A percentile compares a stretch with the other conserved stretches of the same genome.
Evolutionary conservation across 2,329 filamentous ascomycete species (phyloP).

Genomic region (Cladosporium phlei): DNA sequence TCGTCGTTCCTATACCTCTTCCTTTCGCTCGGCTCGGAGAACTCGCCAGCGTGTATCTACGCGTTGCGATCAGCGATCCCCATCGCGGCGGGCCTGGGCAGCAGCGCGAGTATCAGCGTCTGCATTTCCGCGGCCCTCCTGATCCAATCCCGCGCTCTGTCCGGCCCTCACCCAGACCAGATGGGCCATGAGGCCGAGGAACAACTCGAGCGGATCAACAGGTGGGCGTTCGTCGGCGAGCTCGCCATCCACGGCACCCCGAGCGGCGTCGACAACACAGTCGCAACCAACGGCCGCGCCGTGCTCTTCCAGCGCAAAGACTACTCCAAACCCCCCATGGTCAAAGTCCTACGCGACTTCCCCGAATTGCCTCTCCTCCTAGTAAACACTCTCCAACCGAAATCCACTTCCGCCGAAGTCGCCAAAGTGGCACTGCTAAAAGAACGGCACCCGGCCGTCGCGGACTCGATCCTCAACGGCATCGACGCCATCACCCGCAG

Average conservation of each 20-base stretch:
- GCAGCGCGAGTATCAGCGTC: slow-evolving; percentile 89
- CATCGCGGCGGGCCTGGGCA: slow-evolving; percentile 84
- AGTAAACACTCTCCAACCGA: slow-evolving; percentile 81
- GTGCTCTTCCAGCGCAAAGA: slow-evolving; percentile 82
- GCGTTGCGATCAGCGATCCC: slow-evolving; percentile 91
- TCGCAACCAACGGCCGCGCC: slow-evolving; percentile 87
- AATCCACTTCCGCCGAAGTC: slow-evolving; percentile 81
- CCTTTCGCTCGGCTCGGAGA: slow-evolving; percentile 74
- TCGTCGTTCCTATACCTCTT: slow-evolving; percentile 89
- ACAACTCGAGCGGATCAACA: slow-evolving; percentile 92
- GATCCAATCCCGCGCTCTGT: slow-evolving; percentile 74
- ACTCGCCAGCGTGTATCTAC: slow-evolving; percentile 78
- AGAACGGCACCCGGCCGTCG: slow-evolving; percentile 67
- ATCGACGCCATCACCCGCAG: slow-evolving; percentile 70
- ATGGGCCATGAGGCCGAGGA: slow-evolving; percentile 78
- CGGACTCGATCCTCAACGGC: slow-evolving; percentile 74
- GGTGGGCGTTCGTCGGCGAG: slow-evolving; percentile 95
- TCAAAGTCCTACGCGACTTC: slow-evolving; percentile 76
- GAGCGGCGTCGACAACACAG: slow-evolving; percentile 94
- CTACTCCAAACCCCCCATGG: slow-evolving; percentile 65
- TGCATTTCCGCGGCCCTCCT: slow-evolving; percentile 81
- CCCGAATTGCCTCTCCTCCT: slow-evolving; percentile 86
- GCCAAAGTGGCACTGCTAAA: slow-evolving; percentile 75
- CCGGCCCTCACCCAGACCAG: slow-evolving; percentile 88
- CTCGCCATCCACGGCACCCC: slow-evolving; percentile 97